phyloP scores from a whole-genome alignment of 1,139 yeast genomes.

The Candida smagusa region DNA sequence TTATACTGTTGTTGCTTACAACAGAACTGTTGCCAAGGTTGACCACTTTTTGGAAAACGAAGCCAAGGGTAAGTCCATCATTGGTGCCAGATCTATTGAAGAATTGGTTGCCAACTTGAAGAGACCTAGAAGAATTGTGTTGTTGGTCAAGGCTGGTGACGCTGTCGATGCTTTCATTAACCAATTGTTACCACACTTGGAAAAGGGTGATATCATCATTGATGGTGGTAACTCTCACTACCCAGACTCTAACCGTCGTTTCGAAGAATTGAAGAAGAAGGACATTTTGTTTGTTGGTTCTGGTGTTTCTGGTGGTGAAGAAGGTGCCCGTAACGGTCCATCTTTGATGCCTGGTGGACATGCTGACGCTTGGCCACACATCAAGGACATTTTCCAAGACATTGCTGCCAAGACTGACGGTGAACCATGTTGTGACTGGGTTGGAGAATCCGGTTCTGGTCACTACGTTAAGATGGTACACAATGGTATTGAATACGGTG shows the following conservation, averaged over 20 bases:
- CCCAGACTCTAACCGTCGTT: constrained; percentile 98
- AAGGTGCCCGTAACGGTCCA: constrained; percentile 99
- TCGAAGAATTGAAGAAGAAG: constrained; percentile 78
- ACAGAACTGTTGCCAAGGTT: constrained; percentile 95
- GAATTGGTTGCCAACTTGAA: constrained; percentile 87
- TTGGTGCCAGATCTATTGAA: constrained; percentile 91
- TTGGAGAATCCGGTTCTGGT: constrained; percentile 98
- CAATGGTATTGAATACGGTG: constrained; percentile 99
- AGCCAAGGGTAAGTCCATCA: constrained; percentile 89
- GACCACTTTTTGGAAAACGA: constrained; percentile 90
- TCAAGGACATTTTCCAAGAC: constrained; percentile 93
- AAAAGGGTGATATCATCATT: constrained; percentile 95
- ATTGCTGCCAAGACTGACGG: constrained; percentile 96
- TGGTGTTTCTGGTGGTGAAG: constrained; percentile 99
- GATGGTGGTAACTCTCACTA: constrained; percentile 99
- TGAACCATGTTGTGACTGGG: constrained; percentile 99
- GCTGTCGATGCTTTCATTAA: constrained; percentile 92
- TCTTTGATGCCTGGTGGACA: constrained; percentile 99
- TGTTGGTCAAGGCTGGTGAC: constrained; percentile 93
- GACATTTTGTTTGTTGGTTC: constrained; percentile 95
- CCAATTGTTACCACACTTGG: constrained; percentile 86
- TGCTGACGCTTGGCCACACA: constrained; percentile 97
- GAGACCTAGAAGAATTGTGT: constrained; percentile 93
- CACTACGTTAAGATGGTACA: constrained; percentile 99
- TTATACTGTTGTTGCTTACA: constrained; percentile 93